Percentiles rank a stretch among this genome's conserved stretches.
These are phyloP conservation scores for Ganoderma resinaceum DNA, from an alignment of 1,284 basidiomycete species.

Conservation along the genomic window DNA sequence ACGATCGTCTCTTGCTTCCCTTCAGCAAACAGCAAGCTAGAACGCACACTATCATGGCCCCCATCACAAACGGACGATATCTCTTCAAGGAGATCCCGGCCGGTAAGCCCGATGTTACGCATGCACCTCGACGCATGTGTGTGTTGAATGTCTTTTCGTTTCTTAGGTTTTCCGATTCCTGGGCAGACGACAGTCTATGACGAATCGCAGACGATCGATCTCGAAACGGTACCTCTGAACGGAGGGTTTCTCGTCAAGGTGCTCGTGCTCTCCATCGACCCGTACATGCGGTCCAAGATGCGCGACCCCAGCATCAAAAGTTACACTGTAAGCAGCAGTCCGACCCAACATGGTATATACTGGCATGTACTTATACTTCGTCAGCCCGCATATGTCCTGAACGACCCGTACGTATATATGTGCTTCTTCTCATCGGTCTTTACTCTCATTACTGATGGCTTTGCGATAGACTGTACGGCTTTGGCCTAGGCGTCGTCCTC, in stretches of 20 bases:
- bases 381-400: background rate
- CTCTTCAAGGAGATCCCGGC: slow-evolving; percentile 8
- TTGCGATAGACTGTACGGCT: slow-evolving; percentile 23
- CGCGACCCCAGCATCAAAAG: slow-evolving; percentile 26
- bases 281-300: slow-evolving; percentile 52
- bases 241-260: slow-evolving; percentile 60
- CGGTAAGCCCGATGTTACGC: background rate
- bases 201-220: slow-evolving; percentile 53
- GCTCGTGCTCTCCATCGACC: slow-evolving; percentile 54
- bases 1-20: too few species aligned
- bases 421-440: background rate
- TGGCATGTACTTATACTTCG: background rate
- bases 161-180: background rate
- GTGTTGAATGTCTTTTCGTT: background rate
- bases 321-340: slow-evolving; percentile 3
- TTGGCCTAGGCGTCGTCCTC: slow-evolving; percentile 50
- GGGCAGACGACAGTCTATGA: slow-evolving; percentile 50
- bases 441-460: background rate
- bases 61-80: slow-evolving; percentile 9
- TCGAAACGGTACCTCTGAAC: slow-evolving; percentile 53
- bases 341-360: background rate
- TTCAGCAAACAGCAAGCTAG: slow-evolving; percentile 4
- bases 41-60: slow-evolving; percentile 1
- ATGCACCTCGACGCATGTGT: background rate
- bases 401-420: background rate